Base-by-base conservation (phyloP, 306 rosid genomes). In the Pterocarpus santalinus region DNA sequence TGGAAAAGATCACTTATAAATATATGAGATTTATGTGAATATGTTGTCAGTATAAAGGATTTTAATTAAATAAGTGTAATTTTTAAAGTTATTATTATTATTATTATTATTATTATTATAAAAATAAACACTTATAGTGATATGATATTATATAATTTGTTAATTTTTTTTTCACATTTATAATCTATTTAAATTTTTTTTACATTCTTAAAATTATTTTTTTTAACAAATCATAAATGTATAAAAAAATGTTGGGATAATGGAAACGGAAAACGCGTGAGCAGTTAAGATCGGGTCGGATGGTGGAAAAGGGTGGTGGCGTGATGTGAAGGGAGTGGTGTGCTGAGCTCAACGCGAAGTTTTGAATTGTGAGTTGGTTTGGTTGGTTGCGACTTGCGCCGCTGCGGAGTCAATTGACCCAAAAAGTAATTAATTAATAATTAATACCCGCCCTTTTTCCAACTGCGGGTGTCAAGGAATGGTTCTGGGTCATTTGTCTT, bases 261-360 rank as follows among this genome's bases (percentile, higher is more conserved):
- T 0, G 36, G 44, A 33, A 75, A 69, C 35, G 34, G 77, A 74
- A 83, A 79, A 86, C 81, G 81, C 89, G 89, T 82, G 84, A 73
- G 38, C 7, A n/a, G 80, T 39, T 76, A 22, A 30, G 47, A 22
- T 39, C 0, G 17, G 81, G 28, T 39, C 8, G 36, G 33, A 56
- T 10, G 72, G 51, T 2, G 60, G 4, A 69, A 49, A 47, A 2
- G 3, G 61, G 10, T 2, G 0, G 55, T 70, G 5, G 47, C 5
- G 58, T 67, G 83, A 78, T 83, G 83, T 68, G 86, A 83, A 44
- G 65, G 71, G 72, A 78, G 76, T 72, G 63, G 52, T 3, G 15
- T 66, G 87, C 80, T 83, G 78, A 76, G 85, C 85, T 83, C 81
- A 83, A 83, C 89, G 78, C 87, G 85, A 8, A 49, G 15, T 13